Evolutionary conservation across 305 asterid species (phyloP), one percentile per base, ranked within the genome.

Genomic region (Plantago coronopus): DNA sequence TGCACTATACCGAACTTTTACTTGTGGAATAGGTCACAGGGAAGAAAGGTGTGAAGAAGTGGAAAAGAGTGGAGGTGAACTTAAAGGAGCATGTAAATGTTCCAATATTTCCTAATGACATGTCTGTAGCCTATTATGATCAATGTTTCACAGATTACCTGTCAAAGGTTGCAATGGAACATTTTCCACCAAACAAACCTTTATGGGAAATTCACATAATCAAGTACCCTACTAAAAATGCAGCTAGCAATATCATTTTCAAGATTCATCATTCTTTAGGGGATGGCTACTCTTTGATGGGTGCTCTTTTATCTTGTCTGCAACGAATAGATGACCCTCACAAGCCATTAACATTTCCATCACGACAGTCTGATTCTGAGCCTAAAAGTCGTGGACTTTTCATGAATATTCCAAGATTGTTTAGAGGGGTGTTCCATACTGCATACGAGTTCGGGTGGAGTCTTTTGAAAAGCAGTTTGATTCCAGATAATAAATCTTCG

Each of bases 231-330:
- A 85, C 91, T 1, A 75, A 22, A 8, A 69, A 68, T 42, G 79
- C 95, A 12, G 77, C 85, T 1, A 83, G 82, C 0, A 76, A 59
- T 25, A 0, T 79, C 0, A 54, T 83, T 5, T 88, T 88, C 74
- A 85, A 83, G 75, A 81, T 88, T 57, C 91, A 85, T 45, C 95
- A 88, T 61, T 79, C 91, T 0, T 66, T 85, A 13, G 96, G 96
- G 13, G 89, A 88, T 49, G 95, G 95, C 11, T 88, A 76, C 72
- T 88, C 96, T n/a, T 27, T 88, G 7, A 78, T 85, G 88, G 96
- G 96, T 0, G 95, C 93, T 11, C 89, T 88, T 18, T 63, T 88
- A 2, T 85, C 95, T 9, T 85, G 89, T 44, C 70, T 88, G 12
- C 82, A 85, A 29, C 73, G 95, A 3, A 57, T 62, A 13, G 96